Evolutionary conservation across 108 stramenopile genomes (phyloP).

Genomic region (Cyclotella atomus): DNA sequence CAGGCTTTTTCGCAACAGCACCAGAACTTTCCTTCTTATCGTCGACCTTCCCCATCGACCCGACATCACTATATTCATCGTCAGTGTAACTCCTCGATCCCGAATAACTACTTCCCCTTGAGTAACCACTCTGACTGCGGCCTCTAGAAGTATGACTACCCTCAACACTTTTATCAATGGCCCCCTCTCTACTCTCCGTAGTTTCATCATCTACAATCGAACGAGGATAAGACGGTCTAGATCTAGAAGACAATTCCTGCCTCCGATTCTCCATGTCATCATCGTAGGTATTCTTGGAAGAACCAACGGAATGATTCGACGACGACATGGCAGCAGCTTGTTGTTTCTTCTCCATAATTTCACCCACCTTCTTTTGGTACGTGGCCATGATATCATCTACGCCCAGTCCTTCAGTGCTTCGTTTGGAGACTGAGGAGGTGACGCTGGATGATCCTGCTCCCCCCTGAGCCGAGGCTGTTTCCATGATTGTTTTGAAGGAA

Average conservation of each 20-base stretch:
- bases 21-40: neutral
- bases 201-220: conserved; percentile 18
- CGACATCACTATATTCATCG: neutral
- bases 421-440: neutral
- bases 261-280: conserved; percentile 1
- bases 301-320: neutral
- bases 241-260: conserved; percentile 1
- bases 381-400: conserved; percentile 45
- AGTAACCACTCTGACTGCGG: neutral
- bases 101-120: neutral
- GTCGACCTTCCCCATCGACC: neutral
- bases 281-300: neutral
- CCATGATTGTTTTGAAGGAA: neutral
- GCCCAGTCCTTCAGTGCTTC: neutral
- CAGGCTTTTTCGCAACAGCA: neutral
- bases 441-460: neutral
- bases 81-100: neutral
- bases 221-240: conserved; percentile 14
- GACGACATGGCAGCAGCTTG: neutral
- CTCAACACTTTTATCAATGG: conserved; percentile 1
- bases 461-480: neutral
- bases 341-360: conserved; percentile 39
- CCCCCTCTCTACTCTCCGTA: conserved; percentile 4
- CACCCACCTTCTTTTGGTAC: conserved; percentile 46
- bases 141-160: neutral